Evolutionary conservation across 768 basidiomycete species (phyloP).

Genomic region (Phylloporus scabripes): DNA sequence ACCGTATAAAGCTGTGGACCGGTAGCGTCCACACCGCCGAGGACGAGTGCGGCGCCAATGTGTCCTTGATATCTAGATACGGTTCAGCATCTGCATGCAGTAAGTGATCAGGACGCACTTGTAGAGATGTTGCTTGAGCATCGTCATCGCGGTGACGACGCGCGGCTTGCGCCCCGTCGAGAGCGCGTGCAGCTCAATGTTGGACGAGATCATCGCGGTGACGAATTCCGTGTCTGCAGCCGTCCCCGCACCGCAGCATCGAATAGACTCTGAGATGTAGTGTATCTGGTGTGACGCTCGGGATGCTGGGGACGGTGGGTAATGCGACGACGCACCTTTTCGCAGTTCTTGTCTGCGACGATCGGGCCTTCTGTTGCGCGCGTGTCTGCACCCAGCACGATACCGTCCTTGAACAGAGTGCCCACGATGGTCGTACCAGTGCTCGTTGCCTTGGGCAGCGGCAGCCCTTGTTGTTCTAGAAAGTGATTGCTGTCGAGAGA

Average conservation of each 20-base stretch:
- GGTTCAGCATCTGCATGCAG: not conserved
- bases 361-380: conserved; percentile 92
- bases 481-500: conserved; percentile 57
- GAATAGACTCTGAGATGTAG: conserved; percentile 90
- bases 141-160: conserved; percentile 98
- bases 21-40: conserved; percentile 93
- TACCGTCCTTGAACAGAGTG: conserved; percentile 86
- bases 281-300: conserved; percentile 66
- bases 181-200: conserved; percentile 89
- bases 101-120: conserved; percentile 40
- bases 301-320: not conserved
- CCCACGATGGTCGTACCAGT: conserved; percentile 99
- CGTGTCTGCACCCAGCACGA: conserved; percentile 94
- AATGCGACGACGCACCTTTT: conserved; percentile 63
- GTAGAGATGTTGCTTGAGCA: conserved; percentile 96
- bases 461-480: conserved; percentile 62
- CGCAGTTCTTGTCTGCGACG: conserved; percentile 99
- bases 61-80: conserved; percentile 73
- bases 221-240: conserved; percentile 98
- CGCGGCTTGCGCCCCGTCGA: conserved; percentile 88
- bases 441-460: conserved; percentile 79
- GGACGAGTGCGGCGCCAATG: conserved; percentile 90
- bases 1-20: conserved; percentile 96
- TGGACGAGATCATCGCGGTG: conserved; percentile 92
- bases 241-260: conserved; percentile 98